Base-by-base conservation (phyloP, 257 asterid species). In the Jaltomata sinuosa region DNA sequence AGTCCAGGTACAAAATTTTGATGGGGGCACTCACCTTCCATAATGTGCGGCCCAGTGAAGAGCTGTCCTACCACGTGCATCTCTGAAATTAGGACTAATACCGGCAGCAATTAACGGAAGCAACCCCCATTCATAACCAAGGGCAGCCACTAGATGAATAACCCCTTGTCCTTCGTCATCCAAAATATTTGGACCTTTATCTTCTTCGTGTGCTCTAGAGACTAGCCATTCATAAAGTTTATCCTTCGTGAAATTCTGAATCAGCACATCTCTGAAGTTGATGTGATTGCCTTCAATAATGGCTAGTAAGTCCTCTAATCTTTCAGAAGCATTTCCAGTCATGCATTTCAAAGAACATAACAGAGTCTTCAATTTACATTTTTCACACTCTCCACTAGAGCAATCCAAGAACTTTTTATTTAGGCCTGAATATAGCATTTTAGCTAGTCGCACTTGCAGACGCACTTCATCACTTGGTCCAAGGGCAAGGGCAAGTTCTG, bases 31-130 rank as follows among this genome's bases (percentile, higher is more conserved):
- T 22, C 53, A 86, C 89, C 89, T 87, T 38, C 88, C 88, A 85
- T 62, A 59, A 67, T 27, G 65, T 31, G 90, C 59, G 8, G 90
- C 90, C 88, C 90, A 87, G 84, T 85, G 87, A 83, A 87, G 90
- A 57, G 90, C 68, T 36, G 88, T 85, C 86, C 88, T 83, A n/a
- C 90, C 90, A 55, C 18, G 80, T 86, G 68, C 76, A 85, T 87
- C 90, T 79, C 90, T 79, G 65, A 87, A 87, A 85, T 87, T 83
- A 54, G 84, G 82, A 79, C 80, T 79, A 25, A 79, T 67, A 77
- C 86, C 88, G 6, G 87, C 80, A 31, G 87, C 83, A 42, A 76
- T 82, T 77, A 87, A 67, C 0, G 88, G 88, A 83, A 38, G 68
- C 65, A 85, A 74, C 3, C 86, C 87, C 84, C 87, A 84, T 27